phyloP scores from a whole-genome alignment of 306 rosid genomes.

The Trifolium pratense region DNA sequence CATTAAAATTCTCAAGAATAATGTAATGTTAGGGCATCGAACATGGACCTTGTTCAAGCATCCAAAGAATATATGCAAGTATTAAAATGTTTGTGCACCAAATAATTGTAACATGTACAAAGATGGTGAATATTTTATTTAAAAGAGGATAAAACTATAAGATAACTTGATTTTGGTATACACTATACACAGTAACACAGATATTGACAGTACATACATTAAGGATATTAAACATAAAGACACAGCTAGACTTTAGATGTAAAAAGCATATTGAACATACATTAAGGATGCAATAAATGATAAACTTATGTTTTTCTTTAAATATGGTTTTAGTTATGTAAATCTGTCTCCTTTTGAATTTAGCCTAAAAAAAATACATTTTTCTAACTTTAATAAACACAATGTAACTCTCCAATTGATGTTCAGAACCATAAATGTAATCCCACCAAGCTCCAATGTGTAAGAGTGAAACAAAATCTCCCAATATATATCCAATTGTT shows the following conservation, averaged over 20 bases:
- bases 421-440: slow-evolving; percentile 29
- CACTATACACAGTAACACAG: too few relatives aligned
- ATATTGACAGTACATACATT: background rate
- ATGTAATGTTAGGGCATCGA: too few relatives aligned
- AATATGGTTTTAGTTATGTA: background rate
- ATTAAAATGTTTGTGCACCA: too few relatives aligned
- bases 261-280: background rate
- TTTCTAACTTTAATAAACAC: slow-evolving; percentile 31
- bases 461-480: slow-evolving; percentile 43
- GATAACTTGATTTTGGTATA: background rate
- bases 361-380: slow-evolving; percentile 11
- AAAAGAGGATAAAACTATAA: background rate
- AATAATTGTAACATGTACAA: background rate
- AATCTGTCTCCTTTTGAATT: background rate
- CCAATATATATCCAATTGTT: slow-evolving; percentile 26
- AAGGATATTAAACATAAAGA: background rate
- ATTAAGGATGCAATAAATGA: background rate
- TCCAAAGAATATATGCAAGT: too few relatives aligned
- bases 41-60: too few relatives aligned
- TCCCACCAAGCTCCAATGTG: slow-evolving; percentile 12
- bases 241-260: background rate
- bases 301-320: background rate
- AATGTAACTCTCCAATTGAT: slow-evolving; percentile 13
- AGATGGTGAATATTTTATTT: background rate
- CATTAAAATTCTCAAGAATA: too few relatives aligned